Evolutionary conservation across 805 yeast species (phyloP).

Genomic region (Starmerella stigmatis): DNA sequence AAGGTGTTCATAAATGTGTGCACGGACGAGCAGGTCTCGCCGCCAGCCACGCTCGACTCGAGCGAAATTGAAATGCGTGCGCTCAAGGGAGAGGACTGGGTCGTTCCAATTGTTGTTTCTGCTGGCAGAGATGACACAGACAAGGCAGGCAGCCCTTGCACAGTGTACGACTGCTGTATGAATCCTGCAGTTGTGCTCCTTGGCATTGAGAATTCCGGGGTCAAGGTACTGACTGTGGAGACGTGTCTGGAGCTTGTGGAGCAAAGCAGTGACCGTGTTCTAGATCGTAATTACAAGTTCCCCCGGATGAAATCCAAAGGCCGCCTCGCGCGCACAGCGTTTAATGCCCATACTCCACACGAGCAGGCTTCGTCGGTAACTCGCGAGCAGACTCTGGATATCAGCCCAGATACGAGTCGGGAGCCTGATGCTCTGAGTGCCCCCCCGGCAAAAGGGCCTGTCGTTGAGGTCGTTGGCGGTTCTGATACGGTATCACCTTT

Average conservation of each 20-base stretch:
- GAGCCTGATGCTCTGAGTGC: not conserved
- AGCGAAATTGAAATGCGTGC: conserved; percentile 45
- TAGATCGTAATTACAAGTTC: conserved; percentile 51
- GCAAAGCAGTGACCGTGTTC: conserved; percentile 37
- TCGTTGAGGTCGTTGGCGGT: conserved; percentile 10
- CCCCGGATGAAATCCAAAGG: conserved; percentile 75
- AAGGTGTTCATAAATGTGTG: conserved; percentile 77
- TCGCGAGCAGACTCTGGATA: not conserved
- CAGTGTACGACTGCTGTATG: conserved; percentile 72
- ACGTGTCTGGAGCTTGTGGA: conserved; percentile 81
- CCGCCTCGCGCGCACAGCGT: conserved; percentile 36
- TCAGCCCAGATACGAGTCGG: not conserved
- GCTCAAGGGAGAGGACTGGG: conserved; percentile 68
- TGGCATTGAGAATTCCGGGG: conserved; percentile 47
- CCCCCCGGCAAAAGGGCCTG: not conserved
- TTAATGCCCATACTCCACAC: conserved; percentile 15
- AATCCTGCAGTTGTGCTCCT: conserved; percentile 53
- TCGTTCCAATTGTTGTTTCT: conserved; percentile 69
- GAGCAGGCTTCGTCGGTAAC: not conserved
- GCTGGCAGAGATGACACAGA: conserved; percentile 46
- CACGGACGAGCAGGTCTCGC: conserved; percentile 52
- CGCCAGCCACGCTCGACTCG: conserved; percentile 37
- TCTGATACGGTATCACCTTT: conserved; percentile 5
- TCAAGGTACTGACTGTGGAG: conserved; percentile 58
- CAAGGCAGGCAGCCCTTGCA: conserved; percentile 51